Conservation (phyloP, 257 asterid species). For the Rauvolfia tetraphylla region DNA sequence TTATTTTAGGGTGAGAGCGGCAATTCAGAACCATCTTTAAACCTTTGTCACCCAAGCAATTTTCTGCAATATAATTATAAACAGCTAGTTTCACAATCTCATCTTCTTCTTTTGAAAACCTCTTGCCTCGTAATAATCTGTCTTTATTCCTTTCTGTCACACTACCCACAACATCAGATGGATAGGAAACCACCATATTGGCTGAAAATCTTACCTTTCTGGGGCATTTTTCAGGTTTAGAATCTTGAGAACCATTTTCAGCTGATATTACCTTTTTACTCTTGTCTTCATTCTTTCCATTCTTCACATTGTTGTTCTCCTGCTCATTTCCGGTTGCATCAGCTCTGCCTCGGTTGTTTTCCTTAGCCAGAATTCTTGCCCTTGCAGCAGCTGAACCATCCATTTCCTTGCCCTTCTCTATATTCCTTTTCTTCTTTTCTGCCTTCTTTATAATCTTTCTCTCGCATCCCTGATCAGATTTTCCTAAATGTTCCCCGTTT, state of each 20-base stretch:
- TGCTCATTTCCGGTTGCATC: too few species aligned
- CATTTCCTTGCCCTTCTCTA: not conserved
- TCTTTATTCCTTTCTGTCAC: not conserved
- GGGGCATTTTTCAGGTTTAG: not conserved
- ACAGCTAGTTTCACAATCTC: slow-evolving; percentile 23
- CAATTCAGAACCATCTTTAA: slow-evolving; percentile 25
- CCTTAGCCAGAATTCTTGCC: too few species aligned
- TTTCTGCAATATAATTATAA: slow-evolving; percentile 17
- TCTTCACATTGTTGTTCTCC: too few species aligned
- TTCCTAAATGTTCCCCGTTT: too few species aligned
- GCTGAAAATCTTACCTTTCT: slow-evolving; percentile 17
- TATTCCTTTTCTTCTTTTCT: slow-evolving; percentile 1
- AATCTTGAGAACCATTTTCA: not conserved
- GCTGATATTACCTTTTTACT: not conserved
- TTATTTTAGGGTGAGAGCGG: slow-evolving; percentile 13
- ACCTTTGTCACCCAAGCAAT: slow-evolving; percentile 30
- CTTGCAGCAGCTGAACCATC: too few species aligned
- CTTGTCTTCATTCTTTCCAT: not conserved
- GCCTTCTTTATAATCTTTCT: too few species aligned
- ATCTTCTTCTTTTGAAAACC: slow-evolving; percentile 28
- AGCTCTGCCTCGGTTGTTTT: not conserved
- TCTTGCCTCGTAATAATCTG: slow-evolving; percentile 11
- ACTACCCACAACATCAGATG: not conserved
- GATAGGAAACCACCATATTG: slow-evolving; percentile 4
- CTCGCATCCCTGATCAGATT: too few species aligned